Conservation (phyloP, 805 yeast genomes). For the Maudiozyma turicensis region DNA sequence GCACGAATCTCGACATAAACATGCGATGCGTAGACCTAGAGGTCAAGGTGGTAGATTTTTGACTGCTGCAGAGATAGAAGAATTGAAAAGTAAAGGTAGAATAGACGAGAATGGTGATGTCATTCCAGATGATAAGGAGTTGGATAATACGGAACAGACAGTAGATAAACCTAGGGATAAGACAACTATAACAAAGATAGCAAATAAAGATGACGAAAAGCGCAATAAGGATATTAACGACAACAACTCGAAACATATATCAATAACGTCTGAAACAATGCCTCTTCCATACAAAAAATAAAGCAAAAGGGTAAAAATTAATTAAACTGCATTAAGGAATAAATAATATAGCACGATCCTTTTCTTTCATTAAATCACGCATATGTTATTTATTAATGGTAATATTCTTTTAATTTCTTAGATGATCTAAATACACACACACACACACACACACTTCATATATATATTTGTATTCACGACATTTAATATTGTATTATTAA, state of each 20-base stretch:
- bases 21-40: constrained; percentile 97
- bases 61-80: constrained; percentile 80
- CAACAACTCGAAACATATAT: not conserved
- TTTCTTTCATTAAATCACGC: not conserved
- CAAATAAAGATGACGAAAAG: not conserved
- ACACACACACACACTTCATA: not conserved
- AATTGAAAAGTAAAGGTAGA: constrained; percentile 28
- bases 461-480: not conserved
- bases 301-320: not conserved
- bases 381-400: not conserved
- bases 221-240: not conserved
- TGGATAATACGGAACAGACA: not conserved
- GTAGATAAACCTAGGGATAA: not conserved
- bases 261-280: not conserved
- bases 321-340: not conserved
- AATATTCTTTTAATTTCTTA: not conserved
- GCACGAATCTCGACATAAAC: constrained; percentile 96
- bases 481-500: not conserved
- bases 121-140: not conserved
- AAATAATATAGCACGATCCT: too few relatives aligned
- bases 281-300: not conserved
- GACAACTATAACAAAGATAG: not conserved
- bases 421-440: not conserved
- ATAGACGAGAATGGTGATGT: not conserved
- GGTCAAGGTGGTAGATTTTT: constrained; percentile 98